A percentile compares a stretch with the other conserved stretches of the same genome.
These are phyloP conservation scores for Serendipita vermifera DNA, from an alignment of 768 basidiomycete genomes.

Conservation along the genomic window DNA sequence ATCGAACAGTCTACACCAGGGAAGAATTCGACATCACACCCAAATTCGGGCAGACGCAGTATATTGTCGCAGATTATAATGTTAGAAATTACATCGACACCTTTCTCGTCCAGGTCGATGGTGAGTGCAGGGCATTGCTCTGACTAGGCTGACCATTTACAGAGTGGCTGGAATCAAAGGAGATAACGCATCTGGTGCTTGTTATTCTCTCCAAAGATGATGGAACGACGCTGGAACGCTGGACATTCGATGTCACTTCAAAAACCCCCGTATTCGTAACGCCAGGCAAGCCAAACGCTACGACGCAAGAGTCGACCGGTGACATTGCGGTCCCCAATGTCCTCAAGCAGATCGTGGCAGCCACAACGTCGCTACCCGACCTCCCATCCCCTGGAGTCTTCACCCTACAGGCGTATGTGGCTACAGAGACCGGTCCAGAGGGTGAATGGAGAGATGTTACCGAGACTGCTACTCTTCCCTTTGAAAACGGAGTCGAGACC, in stretches of 20 bases:
- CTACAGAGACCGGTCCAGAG: background rate
- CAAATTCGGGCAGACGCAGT: constrained; percentile 5
- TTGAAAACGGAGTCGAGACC: background rate
- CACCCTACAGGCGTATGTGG: constrained; percentile 4
- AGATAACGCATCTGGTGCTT: constrained; percentile 6
- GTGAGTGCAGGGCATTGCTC: background rate
- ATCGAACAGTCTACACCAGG: background rate
- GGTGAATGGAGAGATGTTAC: background rate
- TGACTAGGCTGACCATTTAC: background rate
- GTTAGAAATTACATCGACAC: background rate
- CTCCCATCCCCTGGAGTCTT: background rate
- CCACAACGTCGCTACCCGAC: background rate
- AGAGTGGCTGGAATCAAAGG: background rate
- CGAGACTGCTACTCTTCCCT: background rate
- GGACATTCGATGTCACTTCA: constrained; percentile 7
- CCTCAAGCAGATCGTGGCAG: background rate
- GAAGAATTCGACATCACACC: constrained; percentile 4
- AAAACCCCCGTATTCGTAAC: background rate
- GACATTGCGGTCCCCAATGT: constrained; percentile 8
- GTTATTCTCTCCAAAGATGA: constrained; percentile 5
- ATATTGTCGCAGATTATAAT: background rate
- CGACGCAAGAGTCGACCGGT: background rate
- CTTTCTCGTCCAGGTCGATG: constrained; percentile 3
- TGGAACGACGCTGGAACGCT: constrained; percentile 1
- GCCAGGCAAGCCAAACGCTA: too few species aligned